Conservation (phyloP, 148 eudicot genomes). For the Camellia granthamiana region DNA sequence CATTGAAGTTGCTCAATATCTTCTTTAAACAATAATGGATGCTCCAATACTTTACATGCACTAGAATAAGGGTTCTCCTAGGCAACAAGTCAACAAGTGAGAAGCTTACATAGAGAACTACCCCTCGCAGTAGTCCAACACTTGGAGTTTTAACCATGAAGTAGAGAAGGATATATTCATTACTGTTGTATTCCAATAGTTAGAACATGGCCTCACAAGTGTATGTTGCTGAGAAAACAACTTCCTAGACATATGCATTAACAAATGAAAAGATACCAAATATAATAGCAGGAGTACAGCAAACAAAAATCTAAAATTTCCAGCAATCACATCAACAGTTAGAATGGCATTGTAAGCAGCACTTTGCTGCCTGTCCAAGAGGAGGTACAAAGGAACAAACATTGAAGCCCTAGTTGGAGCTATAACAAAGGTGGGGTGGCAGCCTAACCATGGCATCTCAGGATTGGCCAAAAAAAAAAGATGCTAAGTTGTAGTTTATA, state of each 20-base stretch:
- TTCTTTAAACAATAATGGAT: neutral
- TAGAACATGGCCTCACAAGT: neutral
- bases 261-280: neutral
- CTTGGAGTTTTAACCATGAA: neutral
- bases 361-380: neutral
- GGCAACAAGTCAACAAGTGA: neutral
- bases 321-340: neutral
- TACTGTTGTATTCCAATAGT: neutral
- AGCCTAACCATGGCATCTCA: no score
- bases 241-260: neutral
- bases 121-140: no score
- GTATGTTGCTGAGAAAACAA: neutral
- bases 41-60: neutral
- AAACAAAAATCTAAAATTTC: neutral
- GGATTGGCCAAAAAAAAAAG: no score
- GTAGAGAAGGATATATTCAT: neutral
- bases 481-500: neutral
- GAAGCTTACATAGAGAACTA: no score
- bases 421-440: neutral
- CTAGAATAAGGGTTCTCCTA: neutral
- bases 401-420: neutral
- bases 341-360: neutral
- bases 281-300: neutral
- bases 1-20: neutral
- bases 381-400: slow-evolving; percentile 1